Base-by-base conservation (phyloP, 139 green algal genomes). In the Prasinococcaceae sp. region DNA sequence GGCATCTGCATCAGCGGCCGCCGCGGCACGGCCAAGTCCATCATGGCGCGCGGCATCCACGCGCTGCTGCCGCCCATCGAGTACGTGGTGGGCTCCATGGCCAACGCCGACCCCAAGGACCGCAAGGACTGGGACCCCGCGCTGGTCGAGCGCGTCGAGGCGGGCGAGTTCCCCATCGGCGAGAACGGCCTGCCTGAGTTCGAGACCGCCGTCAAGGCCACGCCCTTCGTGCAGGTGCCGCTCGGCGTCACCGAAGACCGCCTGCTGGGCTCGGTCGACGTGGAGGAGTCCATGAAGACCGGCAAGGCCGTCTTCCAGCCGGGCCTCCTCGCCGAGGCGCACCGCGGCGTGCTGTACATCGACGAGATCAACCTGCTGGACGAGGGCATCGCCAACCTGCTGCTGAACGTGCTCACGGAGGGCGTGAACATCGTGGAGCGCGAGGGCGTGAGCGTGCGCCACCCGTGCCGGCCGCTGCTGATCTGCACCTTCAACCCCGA, bases 401-500 rank as follows among this genome's bases (percentile, higher is more conserved):
- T 98, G 71, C 82, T 98, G 28, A 80, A 73, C 68, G 90, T 94
- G 59, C 63, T 98, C 2, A 78, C 72, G 0, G 90, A 98, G 48
- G 90, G 90, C 12, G 67, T 89, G 25, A 96, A 96, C 62, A 74
- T 92, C 10, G 90, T 98, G 25, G 90, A 98, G 79, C 70, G 90
- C 8, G 90, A 98, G 71, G 90, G 90, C 47, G 84, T 98, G 60
- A 89, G 74, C 52, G 84, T 98, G 63, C 73, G 65, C 28, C 90
- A 98, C 79, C 90, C 90, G 72, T 94, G 90, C 81, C 60, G 58
- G 12, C 90, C 90, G 37, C 76, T 98, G 55, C 70, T 98, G 41
- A 94, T 98, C 41, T 86, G 88, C 6, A 98, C 90, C 0, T 98
- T 88, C 77, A 98, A 98, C 72, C 90, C 90, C 12, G 90, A 98